A percentile compares a stretch with the other conserved stretches of the same genome.
These are phyloP conservation scores for Eutrema salsugineum DNA, from an alignment of 441 rosid genomes.

Conservation along the genomic window DNA sequence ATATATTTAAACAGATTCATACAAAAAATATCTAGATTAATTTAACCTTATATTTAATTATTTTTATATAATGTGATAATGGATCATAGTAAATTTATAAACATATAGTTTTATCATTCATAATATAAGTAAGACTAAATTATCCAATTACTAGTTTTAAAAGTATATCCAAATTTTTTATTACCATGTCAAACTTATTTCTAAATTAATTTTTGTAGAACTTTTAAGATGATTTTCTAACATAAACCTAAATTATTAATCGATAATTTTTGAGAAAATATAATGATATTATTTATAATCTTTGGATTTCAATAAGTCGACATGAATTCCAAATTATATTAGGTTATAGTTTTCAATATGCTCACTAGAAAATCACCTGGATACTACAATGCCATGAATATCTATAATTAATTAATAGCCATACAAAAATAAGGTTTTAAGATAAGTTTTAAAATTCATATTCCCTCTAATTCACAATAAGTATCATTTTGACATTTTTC, in stretches of 20 bases:
- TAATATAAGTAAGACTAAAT: not conserved
- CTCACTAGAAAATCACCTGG: not conserved
- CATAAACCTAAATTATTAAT: not conserved
- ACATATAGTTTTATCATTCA: no score
- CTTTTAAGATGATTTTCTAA: not conserved
- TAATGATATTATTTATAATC: not conserved
- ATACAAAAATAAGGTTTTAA: no score
- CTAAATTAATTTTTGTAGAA: not conserved
- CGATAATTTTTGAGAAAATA: not conserved
- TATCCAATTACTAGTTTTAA: not conserved
- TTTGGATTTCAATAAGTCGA: not conserved
- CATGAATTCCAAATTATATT: not conserved
- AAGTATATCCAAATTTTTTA: not conserved
- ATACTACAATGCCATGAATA: no score
- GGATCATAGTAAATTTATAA: no score
- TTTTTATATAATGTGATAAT: no score
- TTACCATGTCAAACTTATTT: not conserved
- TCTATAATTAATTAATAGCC: no score
- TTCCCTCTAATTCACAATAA: no score
- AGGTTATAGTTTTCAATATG: not conserved
- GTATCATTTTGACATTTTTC: no score
- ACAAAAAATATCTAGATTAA: not conserved
- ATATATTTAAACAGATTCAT: not conserved
- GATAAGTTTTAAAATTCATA: no score
- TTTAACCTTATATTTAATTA: not conserved